Percentiles rank a stretch among this genome's conserved stretches.
These are phyloP conservation scores for Calonectria pauciramosa DNA, from an alignment of 2,329 filamentous ascomycete genomes.

Conservation along the genomic window DNA sequence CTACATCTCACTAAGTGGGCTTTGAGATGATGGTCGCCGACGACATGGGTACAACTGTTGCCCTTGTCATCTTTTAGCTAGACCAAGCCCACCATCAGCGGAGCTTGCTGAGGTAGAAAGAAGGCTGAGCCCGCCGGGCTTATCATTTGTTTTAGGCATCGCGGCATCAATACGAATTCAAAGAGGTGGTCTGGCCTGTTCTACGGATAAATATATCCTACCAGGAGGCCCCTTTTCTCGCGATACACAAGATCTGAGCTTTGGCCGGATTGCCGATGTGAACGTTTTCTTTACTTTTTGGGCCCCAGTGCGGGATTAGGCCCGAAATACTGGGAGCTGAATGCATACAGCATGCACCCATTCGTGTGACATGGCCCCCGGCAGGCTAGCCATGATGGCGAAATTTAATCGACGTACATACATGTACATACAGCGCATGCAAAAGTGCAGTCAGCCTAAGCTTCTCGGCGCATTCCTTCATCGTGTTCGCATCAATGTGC, in stretches of 20 bases:
- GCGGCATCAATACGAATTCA: not conserved
- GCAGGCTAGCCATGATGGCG: not conserved
- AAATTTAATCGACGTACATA: not conserved
- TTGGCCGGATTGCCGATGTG: not conserved
- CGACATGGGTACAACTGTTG: not conserved
- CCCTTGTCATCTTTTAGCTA: not conserved
- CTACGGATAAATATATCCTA: not conserved
- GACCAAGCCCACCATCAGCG: not conserved
- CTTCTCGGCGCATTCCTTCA: not conserved
- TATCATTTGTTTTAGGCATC: not conserved
- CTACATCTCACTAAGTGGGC: constrained; percentile 5
- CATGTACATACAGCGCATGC: not conserved
- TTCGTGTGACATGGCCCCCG: not conserved
- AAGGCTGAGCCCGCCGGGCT: not conserved
- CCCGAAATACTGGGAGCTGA: not conserved
- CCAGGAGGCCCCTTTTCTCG: not conserved
- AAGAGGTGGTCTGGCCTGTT: not conserved
- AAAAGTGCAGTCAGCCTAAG: not conserved
- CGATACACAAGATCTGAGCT: not conserved
- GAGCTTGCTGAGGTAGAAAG: not conserved
- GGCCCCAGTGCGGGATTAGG: constrained; percentile 1
- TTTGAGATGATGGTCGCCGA: constrained; percentile 14
- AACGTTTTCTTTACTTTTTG: not conserved
- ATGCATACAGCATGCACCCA: constrained; percentile 1
- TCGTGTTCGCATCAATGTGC: not conserved